A percentile compares a stretch with the other conserved stretches of the same genome.
These are phyloP conservation scores for Dipteronia dyeriana DNA, from an alignment of 345 rosid species.

Conservation along the genomic window DNA sequence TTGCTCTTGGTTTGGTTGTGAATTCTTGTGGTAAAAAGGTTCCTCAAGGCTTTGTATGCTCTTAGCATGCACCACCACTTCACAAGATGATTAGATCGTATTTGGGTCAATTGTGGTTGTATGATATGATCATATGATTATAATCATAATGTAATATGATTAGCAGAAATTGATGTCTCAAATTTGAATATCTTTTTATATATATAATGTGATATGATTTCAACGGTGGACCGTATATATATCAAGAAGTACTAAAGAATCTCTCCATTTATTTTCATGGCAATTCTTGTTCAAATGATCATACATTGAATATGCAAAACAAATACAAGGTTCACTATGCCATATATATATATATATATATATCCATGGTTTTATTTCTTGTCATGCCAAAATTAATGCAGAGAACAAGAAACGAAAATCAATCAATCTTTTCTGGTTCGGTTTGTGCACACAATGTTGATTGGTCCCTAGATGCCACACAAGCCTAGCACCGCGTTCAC, in stretches of 20 bases:
- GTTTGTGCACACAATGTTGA: neutral
- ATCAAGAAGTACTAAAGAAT: too few relatives aligned
- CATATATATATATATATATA: neutral
- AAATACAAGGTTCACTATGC: neutral
- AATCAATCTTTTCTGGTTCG: neutral
- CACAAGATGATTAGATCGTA: neutral
- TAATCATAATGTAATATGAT: neutral
- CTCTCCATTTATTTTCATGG: too few relatives aligned
- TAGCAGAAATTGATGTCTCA: too few relatives aligned
- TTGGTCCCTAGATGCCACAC: neutral
- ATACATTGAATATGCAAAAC: neutral
- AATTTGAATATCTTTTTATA: too few relatives aligned
- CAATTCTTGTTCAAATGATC: too few relatives aligned
- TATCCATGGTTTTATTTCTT: too few relatives aligned
- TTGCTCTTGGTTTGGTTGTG: slow-evolving; percentile 47
- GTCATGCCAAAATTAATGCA: neutral
- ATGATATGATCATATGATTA: neutral
- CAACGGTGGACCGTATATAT: too few relatives aligned
- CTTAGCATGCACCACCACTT: neutral
- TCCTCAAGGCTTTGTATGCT: slow-evolving; percentile 54
- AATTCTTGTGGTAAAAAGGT: slow-evolving; percentile 55
- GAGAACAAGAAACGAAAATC: neutral
- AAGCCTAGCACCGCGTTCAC: neutral
- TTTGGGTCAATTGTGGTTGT: neutral
- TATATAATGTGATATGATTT: too few relatives aligned